A percentile compares a stretch with the other conserved stretches of the same genome.
phyloP scores from a whole-genome alignment of 2,329 filamentous ascomycete genomes.

The Aspergillus sp. region DNA sequence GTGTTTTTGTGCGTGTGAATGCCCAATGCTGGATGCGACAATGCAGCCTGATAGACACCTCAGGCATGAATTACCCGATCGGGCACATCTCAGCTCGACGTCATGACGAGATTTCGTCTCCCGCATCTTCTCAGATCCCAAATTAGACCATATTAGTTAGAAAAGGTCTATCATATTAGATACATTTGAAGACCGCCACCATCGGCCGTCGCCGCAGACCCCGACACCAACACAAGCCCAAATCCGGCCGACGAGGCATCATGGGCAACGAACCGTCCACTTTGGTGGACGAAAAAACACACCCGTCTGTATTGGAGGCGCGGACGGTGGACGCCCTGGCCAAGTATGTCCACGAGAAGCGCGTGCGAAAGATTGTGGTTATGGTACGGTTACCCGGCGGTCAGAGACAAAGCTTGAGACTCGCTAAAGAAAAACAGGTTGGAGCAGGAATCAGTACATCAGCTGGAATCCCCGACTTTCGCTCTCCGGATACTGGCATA shows the following conservation, averaged over 20 bases:
- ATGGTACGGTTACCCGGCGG: conserved; percentile 48
- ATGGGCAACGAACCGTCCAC: conserved; percentile 85
- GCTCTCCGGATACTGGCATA: conserved; percentile 84
- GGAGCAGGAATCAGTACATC: conserved; percentile 68
- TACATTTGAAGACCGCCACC: conserved; percentile 2
- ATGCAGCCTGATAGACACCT: background rate
- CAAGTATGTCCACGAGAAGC: conserved; percentile 67
- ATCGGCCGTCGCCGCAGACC: conserved; percentile 19
- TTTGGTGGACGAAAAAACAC: conserved; percentile 57
- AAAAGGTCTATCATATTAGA: background rate
- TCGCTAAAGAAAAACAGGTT: conserved; percentile 41
- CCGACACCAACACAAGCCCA: conserved; percentile 14
- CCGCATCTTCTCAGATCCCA: background rate
- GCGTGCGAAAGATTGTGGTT: conserved; percentile 67
- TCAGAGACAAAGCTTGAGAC: background rate
- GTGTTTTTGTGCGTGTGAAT: no score
- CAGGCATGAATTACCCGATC: background rate
- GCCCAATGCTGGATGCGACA: background rate
- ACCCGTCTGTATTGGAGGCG: conserved; percentile 58
- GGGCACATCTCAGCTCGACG: background rate
- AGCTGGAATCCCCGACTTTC: conserved; percentile 76
- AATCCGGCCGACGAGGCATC: conserved; percentile 14
- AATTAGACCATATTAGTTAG: background rate
- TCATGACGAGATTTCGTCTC: background rate
- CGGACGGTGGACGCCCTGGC: conserved; percentile 69